These are phyloP conservation scores for Russula vinacea DNA, from an alignment of 768 basidiomycete species.

Conservation along the genomic window DNA sequence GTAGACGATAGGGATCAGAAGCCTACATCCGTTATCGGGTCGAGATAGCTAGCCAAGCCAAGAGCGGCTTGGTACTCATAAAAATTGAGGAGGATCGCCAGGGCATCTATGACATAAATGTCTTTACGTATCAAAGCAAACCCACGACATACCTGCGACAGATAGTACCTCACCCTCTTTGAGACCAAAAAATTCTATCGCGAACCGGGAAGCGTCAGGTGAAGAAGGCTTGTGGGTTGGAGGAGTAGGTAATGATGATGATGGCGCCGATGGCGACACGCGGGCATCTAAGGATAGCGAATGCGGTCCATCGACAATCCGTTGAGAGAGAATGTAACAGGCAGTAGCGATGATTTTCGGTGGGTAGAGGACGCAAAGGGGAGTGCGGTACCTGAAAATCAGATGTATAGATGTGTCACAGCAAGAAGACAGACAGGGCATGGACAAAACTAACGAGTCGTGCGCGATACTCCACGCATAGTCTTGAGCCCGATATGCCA, in stretches of 20 bases:
- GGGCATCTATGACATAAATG: conserved; percentile 15
- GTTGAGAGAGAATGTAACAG: conserved; percentile 74
- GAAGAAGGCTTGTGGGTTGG: conserved; percentile 73
- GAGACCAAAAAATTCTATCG: conserved; percentile 64
- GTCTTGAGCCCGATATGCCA: conserved; percentile 55
- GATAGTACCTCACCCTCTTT: conserved; percentile 53
- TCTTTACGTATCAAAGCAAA: neutral
- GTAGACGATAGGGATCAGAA: neutral
- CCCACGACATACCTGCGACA: conserved; percentile 51
- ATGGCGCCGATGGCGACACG: conserved; percentile 66
- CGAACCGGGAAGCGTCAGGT: conserved; percentile 65
- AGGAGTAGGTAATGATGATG: conserved; percentile 75
- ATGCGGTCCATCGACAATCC: conserved; percentile 66
- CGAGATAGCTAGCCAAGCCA: conserved; percentile 27
- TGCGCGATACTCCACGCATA: conserved; percentile 84
- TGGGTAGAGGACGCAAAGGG: conserved; percentile 67
- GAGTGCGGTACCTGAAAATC: conserved; percentile 65
- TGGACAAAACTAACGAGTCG: conserved; percentile 62
- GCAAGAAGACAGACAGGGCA: conserved; percentile 6
- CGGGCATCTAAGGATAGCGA: conserved; percentile 72
- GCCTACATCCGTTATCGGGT: conserved; percentile 22
- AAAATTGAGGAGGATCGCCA: conserved; percentile 29
- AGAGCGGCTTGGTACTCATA: conserved; percentile 27
- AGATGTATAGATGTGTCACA: conserved; percentile 14
- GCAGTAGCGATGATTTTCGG: conserved; percentile 72